A percentile compares a stretch with the other conserved stretches of the same genome.
Evolutionary conservation across 805 yeast species (phyloP).

Genomic region (Starmerella roubikii): DNA sequence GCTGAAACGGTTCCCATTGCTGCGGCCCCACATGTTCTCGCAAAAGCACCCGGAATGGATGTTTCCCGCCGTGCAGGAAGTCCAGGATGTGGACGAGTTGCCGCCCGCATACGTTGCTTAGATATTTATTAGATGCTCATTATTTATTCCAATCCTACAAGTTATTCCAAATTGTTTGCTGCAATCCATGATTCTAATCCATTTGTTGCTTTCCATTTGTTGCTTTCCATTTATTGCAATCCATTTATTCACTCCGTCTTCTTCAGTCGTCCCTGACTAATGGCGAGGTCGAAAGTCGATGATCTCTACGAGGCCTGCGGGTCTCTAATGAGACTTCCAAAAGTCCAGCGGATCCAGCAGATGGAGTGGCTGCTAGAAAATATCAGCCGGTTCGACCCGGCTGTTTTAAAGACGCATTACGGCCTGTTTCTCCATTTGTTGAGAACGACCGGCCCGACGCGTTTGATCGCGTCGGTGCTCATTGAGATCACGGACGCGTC

Average conservation of each 20-base stretch:
- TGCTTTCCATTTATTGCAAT: too few species aligned
- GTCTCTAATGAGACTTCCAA: constrained; percentile 7
- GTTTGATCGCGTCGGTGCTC: constrained; percentile 9
- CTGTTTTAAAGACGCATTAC: constrained; percentile 3
- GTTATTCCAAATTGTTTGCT: too few species aligned
- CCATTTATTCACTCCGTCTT: too few species aligned
- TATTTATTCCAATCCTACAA: too few species aligned
- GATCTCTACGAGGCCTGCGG: constrained; percentile 4
- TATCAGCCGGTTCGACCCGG: constrained; percentile 3
- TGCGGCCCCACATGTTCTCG: constrained; percentile 2
- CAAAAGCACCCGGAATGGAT: background rate
- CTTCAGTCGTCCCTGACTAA: too few species aligned
- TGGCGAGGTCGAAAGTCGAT: constrained; percentile 2
- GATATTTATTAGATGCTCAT: too few species aligned
- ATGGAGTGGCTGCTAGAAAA: constrained; percentile 12
- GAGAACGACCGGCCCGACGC: constrained; percentile 7
- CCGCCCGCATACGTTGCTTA: constrained; percentile 17
- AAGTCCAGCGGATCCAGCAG: constrained; percentile 5
- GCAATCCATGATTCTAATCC: too few species aligned
- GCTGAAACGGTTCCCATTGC: background rate
- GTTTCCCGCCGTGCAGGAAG: constrained; percentile 1
- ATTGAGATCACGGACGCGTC: constrained; percentile 4
- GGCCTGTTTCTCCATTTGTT: constrained; percentile 12
- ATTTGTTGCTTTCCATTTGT: too few species aligned
- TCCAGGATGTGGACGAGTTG: constrained; percentile 13